Base-by-base conservation (phyloP, 345 rosid genomes). In the Tarenaya hassleriana region DNA sequence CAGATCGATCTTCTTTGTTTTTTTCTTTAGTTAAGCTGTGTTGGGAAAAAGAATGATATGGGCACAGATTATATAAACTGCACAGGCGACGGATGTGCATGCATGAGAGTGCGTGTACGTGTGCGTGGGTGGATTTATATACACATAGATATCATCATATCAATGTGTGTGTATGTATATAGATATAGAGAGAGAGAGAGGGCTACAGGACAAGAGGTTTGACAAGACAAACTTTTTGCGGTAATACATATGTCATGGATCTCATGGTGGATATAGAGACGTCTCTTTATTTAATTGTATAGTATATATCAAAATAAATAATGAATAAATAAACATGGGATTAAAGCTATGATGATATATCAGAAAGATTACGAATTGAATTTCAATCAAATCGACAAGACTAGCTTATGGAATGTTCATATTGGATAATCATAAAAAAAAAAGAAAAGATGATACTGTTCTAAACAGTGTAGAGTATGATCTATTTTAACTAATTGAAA, bases 151-250 rank as follows among this genome's bases (percentile, higher is more conserved):
- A 61, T 44, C 12, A 16, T 35, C 15, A 18, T 46, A 18, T n/a
- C n/a, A n/a, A n/a, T n/a, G n/a, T n/a, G n/a, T n/a, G 50, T 47
- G 54, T 27, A 16, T 47, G 48, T 55, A 5, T 47, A 46, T 46
- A 39, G 13, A 11, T 11, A 13, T 39, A 13, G 48, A 44, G 1
- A 53, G 35, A 60, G 20, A 55, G 38, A 57, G 55, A 52, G 31
- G 55, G 55, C 45, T 34, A 34, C 10, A 6, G 5, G 50, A 58
- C 64, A 44, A 55, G 52, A 66, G 47, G 60, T 52, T 49, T 52
- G 51, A 66, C 56, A 59, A 52, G 51, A 55, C 65, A 58, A 35
- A 35, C n/a, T 47, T 47, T 58, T 66, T 52, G 29, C 29, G 29
- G 29, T 24, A 24, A 24, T 24, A 24, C 58, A 47, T 35, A 66